Evolutionary conservation across 768 basidiomycete species (phyloP), one percentile per base, ranked within the genome.

Genomic region (Calocera cornea): DNA sequence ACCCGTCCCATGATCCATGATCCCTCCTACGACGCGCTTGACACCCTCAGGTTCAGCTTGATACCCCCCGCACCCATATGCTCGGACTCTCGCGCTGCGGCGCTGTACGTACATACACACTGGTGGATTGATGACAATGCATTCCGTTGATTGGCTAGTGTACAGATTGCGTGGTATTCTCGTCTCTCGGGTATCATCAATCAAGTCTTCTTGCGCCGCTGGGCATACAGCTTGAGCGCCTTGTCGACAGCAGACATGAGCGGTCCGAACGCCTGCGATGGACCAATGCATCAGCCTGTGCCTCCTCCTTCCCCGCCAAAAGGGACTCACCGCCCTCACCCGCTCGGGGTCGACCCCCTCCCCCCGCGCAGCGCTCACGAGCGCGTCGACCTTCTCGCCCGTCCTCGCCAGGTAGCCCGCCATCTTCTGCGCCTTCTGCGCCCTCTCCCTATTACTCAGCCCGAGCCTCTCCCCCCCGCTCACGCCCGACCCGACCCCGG

Each of bases 341-440:
- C 83, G 80, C 34, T 71, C 73, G 3, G 83, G 79, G 69, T 90
- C 87, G n/a, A 87, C 78, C 5, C 87, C 85, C 70, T 85, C 81
- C 68, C 79, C 76, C 41, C 83, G 81, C 11, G 86, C 88, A 24
- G 80, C 77, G 49, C 80, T 80, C 1, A 95, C 82, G n/a, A 97
- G 80, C 2, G 87, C 87, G 7, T 84, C 83, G 1, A 95, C 86
- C 74, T 95, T 92, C 75, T 89, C 90, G 33, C 82, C 84, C 0
- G 90, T 95, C 74, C 85, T 87, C 44, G 81, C 77, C 36, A 98
- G 80, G 74, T 92, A 95, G 1, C 81, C 84, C 2, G 85, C 84
- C 95, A 99, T 97, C 78, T 92, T 95, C 7, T 84, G 83, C 0
- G 88, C 89, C 74, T 94, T 92, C 3, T 84, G 81, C 1, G 84